phyloP scores from a whole-genome alignment of 2,329 filamentous ascomycete species.

The Anthostomella pinea region DNA sequence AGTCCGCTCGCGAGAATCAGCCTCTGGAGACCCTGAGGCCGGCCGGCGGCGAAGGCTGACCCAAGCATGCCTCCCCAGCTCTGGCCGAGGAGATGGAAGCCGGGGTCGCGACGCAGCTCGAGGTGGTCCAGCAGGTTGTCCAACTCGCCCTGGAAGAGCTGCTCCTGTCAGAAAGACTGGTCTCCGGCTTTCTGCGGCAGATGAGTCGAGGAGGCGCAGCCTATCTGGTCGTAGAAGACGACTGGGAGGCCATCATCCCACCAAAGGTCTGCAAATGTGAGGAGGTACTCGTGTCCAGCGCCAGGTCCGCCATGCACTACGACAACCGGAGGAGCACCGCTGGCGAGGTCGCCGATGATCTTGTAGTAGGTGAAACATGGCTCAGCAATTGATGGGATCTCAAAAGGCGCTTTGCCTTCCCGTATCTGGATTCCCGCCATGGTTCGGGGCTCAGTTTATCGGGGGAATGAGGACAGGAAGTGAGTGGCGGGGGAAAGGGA shows the following conservation, averaged over 20 bases:
- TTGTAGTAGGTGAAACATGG: constrained; percentile 16
- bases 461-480: neutral
- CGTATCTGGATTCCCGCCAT: constrained; percentile 6
- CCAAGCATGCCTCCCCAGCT: constrained; percentile 20
- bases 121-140: constrained; percentile 17
- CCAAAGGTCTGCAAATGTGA: constrained; percentile 10
- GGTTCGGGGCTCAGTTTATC: no score
- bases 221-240: constrained; percentile 22
- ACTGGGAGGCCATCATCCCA: constrained; percentile 10
- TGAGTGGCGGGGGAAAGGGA: neutral
- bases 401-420: constrained; percentile 13
- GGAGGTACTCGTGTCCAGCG: constrained; percentile 9
- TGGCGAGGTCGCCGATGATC: constrained; percentile 14
- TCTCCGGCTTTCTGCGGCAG: constrained; percentile 13
- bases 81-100: constrained; percentile 19
- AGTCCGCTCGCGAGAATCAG: constrained; percentile 14
- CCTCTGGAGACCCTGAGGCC: constrained; percentile 11
- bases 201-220: constrained; percentile 18
- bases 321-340: constrained; percentile 7
- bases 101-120: constrained; percentile 6
- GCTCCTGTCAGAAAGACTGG: constrained; percentile 12
- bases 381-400: constrained; percentile 8
- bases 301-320: constrained; percentile 17
- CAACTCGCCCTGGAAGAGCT: constrained; percentile 17
- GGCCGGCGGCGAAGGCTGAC: constrained; percentile 11